Evolutionary conservation across 306 rosid genomes (phyloP).

Genomic region (Dalbergia cochinchinensis): DNA sequence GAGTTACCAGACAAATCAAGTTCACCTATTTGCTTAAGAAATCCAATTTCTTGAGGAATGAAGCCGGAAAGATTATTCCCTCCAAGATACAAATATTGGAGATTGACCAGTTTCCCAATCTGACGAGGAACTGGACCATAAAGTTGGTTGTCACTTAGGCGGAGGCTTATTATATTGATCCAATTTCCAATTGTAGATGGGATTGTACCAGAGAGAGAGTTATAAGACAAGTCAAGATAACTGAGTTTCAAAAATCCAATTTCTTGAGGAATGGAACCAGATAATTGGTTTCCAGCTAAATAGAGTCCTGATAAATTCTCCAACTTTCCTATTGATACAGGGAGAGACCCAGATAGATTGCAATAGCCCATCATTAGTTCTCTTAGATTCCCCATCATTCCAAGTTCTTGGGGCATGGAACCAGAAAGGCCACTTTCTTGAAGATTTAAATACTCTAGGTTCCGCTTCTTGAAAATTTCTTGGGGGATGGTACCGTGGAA

Average conservation of each 20-base stretch:
- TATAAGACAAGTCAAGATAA: too few species aligned
- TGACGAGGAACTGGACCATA: background rate
- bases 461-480: slow-evolving; percentile 13
- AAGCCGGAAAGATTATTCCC: too few species aligned
- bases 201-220: too few species aligned
- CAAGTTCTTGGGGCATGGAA: background rate
- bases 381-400: background rate
- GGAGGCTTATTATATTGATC: too few species aligned
- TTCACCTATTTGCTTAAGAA: background rate
- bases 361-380: background rate
- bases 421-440: background rate
- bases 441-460: background rate
- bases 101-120: background rate
- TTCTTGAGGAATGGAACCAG: too few species aligned
- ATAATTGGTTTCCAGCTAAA: too few species aligned
- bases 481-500: too few species aligned
- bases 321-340: slow-evolving; percentile 4
- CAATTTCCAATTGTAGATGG: too few species aligned
- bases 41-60: slow-evolving; percentile 17
- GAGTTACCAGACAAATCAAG: background rate
- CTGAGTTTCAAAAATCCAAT: too few species aligned
- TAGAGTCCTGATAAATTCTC: background rate
- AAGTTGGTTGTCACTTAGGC: background rate
- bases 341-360: slow-evolving; percentile 41
- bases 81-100: rapidly evolving